These are phyloP conservation scores for Albugo laibachii DNA, from an alignment of 352 stramenopile genomes.

Conservation along the genomic window DNA sequence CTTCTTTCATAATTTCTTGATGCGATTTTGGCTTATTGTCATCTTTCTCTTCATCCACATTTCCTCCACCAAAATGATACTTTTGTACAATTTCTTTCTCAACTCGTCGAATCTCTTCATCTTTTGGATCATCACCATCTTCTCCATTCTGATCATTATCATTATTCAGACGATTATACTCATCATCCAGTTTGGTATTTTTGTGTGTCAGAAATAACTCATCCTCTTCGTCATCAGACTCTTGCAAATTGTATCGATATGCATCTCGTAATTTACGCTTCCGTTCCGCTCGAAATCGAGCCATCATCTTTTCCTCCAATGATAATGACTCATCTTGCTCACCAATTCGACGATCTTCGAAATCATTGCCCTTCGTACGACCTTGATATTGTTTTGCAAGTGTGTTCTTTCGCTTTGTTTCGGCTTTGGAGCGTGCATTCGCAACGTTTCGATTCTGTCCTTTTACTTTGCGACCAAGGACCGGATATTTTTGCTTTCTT, in stretches of 20 bases:
- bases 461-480: slow-evolving; percentile 78
- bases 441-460: slow-evolving; percentile 78
- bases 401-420: slow-evolving; percentile 71
- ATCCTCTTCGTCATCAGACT: slow-evolving; percentile 54
- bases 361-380: slow-evolving; percentile 79
- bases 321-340: slow-evolving; percentile 70
- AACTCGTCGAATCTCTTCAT: slow-evolving; percentile 52
- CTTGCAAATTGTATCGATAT: slow-evolving; percentile 46
- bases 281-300: slow-evolving; percentile 74
- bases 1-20: slow-evolving; percentile 81
- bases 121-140: slow-evolving; percentile 30
- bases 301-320: slow-evolving; percentile 86
- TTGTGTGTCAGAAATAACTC: slow-evolving; percentile 61
- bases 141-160: slow-evolving; percentile 15
- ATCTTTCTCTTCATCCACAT: slow-evolving; percentile 4
- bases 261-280: slow-evolving; percentile 73
- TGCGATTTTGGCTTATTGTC: slow-evolving; percentile 53
- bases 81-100: slow-evolving; percentile 67
- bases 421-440: slow-evolving; percentile 54
- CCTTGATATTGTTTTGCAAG: slow-evolving; percentile 59
- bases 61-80: slow-evolving; percentile 70
- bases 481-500: slow-evolving; percentile 70
- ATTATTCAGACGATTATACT: slow-evolving; percentile 42
- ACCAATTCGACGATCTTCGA: slow-evolving; percentile 69
- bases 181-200: slow-evolving; percentile 40